Evolutionary conservation across 768 basidiomycete species (phyloP), one percentile per base, ranked within the genome.

Genomic region (Leccinum longicurvipes): DNA sequence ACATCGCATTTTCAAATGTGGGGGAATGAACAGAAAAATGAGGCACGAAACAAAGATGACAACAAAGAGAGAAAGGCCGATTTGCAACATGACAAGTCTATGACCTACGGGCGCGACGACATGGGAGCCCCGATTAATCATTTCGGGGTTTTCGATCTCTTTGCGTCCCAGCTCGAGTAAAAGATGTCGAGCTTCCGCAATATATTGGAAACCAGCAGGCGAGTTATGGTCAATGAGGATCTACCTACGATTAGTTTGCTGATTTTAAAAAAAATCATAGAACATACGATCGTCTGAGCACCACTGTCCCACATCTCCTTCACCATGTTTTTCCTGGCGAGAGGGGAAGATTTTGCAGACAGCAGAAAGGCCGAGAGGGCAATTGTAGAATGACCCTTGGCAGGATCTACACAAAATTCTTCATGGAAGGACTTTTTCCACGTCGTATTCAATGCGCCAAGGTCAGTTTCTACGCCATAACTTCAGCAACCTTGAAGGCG

Each of bases 261-360:
- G n/a, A 27, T 50, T 15, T 17, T 14, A 15, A 17, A 17, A 15
- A 53, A 17, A 15, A 53, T 34, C 25, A 36, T 49, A 41, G 12
- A 4, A 49, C 47, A 55, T 62, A 94, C 91, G 47, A 97, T 84
- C 23, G 84, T 82, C 65, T 89, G 83, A 21, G 93, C 93, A 44
- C 91, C 93, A 63, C 91, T 92, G 46, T 89, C 81, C 94, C 94
- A 98, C 79, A 98, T 89, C 63, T 91, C 84, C 65, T 86, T 84
- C 25, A 95, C 78, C 45, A 93, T 66, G 2, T 77, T 73, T 72
- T 84, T 87, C 57, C 87, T 80, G 9, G 83, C 79, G 17, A 84
- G 62, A 39, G 82, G 68, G 2, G 80, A 83, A 5, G 84, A 74
- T 17, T 93, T 74, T 19, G 89, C 81, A n/a, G 89, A 85, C 2